Percentiles rank a stretch among this genome's conserved stretches.
Conservation (phyloP, 495 filamentous ascomycete genomes). For the Neurospora sp. region DNA sequence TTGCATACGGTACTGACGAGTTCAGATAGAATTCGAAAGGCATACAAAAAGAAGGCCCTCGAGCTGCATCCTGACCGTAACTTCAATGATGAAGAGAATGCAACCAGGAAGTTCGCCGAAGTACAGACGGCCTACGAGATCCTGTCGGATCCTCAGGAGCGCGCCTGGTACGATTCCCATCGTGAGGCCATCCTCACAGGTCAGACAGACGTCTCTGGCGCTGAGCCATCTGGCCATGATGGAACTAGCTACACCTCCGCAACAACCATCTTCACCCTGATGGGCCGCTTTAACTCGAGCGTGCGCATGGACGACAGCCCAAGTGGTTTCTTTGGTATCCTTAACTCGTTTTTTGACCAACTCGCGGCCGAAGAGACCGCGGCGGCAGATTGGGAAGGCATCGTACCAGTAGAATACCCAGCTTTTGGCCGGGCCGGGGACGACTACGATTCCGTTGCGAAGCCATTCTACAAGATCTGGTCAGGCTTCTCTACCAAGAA, state of each 20-base stretch:
- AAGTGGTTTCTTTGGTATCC: conserved; percentile 70
- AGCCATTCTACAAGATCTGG: conserved; percentile 77
- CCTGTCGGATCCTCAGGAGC: conserved; percentile 88
- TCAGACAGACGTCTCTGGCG: conserved; percentile 37
- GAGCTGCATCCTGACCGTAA: conserved; percentile 95
- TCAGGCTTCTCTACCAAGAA: conserved; percentile 73
- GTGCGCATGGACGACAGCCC: conserved; percentile 68
- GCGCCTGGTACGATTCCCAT: conserved; percentile 96
- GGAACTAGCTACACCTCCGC: conserved; percentile 63
- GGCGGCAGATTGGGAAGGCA: conserved; percentile 58
- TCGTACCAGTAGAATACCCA: conserved; percentile 52
- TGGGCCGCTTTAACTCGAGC: conserved; percentile 64
- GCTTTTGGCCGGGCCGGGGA: conserved; percentile 65
- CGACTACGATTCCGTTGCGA: conserved; percentile 59
- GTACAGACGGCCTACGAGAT: conserved; percentile 91
- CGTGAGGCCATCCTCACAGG: conserved; percentile 70
- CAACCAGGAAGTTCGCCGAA: conserved; percentile 80
- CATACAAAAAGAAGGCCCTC: conserved; percentile 81
- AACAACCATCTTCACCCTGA: conserved; percentile 61
- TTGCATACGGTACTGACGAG: conserved; percentile 5
- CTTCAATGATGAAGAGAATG: conserved; percentile 69
- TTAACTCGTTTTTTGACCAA: conserved; percentile 63
- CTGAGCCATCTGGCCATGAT: conserved; percentile 44
- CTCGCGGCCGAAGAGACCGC: conserved; percentile 73
- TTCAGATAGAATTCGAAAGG: conserved; percentile 70